These are phyloP conservation scores for Nannochloris sp. DNA, from an alignment of 139 green algal genomes.

Conservation along the genomic window DNA sequence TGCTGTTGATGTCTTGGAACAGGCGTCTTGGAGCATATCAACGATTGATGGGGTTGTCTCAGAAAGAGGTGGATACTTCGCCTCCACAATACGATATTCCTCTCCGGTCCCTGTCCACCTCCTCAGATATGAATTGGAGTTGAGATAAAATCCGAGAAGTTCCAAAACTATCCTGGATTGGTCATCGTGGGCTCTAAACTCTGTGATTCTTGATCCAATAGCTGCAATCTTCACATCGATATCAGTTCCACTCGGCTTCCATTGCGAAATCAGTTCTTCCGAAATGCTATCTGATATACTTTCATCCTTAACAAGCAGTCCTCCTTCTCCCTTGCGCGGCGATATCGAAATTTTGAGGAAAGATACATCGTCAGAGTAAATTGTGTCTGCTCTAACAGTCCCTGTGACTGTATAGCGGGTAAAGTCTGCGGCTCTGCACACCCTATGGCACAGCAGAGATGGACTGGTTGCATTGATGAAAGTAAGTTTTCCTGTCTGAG, in stretches of 20 bases:
- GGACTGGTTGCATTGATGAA: constrained; percentile 12
- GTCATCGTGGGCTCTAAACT: neutral
- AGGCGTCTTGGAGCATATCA: constrained; percentile 20
- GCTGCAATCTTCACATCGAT: constrained; percentile 13
- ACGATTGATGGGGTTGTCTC: neutral
- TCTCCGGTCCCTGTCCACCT: neutral
- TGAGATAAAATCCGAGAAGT: neutral
- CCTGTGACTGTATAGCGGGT: constrained; percentile 27
- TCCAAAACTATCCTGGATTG: neutral
- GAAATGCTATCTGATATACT: neutral
- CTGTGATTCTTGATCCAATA: neutral
- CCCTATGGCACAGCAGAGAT: constrained; percentile 14
- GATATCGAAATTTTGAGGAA: neutral
- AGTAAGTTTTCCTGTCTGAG: neutral
- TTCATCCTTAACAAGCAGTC: constrained; percentile 7
- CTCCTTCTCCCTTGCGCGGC: constrained; percentile 10
- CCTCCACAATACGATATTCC: neutral
- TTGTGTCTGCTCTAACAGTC: constrained; percentile 7
- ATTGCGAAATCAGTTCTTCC: neutral
- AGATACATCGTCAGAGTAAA: neutral
- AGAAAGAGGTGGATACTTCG: neutral
- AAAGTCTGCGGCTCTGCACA: constrained; percentile 31
- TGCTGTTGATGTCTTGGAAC: neutral
- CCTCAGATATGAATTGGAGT: neutral
- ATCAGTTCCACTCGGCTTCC: constrained; percentile 21